Evolutionary conservation across 805 yeast species (phyloP).

Genomic region (Wickerhamiella hasegawae): DNA sequence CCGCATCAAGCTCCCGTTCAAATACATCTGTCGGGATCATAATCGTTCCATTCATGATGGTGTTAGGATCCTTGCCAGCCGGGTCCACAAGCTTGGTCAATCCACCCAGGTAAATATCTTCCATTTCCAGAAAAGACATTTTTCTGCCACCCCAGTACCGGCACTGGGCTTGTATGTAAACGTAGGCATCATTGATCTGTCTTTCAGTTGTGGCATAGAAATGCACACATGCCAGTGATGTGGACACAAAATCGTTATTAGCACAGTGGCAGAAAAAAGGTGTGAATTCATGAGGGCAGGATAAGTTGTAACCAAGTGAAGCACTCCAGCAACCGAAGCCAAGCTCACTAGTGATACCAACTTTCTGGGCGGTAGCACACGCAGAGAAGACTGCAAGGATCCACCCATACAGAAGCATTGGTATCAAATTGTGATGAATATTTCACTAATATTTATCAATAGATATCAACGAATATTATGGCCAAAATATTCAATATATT

Average conservation of each 20-base stretch:
- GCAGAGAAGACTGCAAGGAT: no score
- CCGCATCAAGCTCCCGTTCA: conserved; percentile 11
- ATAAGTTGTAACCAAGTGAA: conserved; percentile 20
- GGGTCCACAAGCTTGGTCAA: not conserved
- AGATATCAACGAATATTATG: no score
- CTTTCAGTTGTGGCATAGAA: conserved; percentile 12
- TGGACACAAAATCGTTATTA: conserved; percentile 17
- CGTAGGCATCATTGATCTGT: conserved; percentile 15
- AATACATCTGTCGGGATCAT: conserved; percentile 8
- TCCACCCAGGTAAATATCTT: conserved; percentile 13
- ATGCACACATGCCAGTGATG: conserved; percentile 18
- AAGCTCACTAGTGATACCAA: conserved; percentile 18
- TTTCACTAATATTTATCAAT: no score
- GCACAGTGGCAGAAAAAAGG: conserved; percentile 17
- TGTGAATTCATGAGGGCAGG: conserved; percentile 14
- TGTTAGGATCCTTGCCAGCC: not conserved
- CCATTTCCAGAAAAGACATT: conserved; percentile 14
- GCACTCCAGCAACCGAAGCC: conserved; percentile 21
- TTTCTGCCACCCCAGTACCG: conserved; percentile 17
- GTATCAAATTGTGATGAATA: no score
- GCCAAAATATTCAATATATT: no score
- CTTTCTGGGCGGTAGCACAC: conserved; percentile 17
- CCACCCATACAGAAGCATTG: no score
- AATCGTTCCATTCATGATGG: conserved; percentile 12
- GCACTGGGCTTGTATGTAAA: conserved; percentile 17